Percentiles rank a stretch among this genome's conserved stretches.
Conservation (phyloP, 2,329 filamentous ascomycete genomes). For the Cladobotryum protrusum region DNA sequence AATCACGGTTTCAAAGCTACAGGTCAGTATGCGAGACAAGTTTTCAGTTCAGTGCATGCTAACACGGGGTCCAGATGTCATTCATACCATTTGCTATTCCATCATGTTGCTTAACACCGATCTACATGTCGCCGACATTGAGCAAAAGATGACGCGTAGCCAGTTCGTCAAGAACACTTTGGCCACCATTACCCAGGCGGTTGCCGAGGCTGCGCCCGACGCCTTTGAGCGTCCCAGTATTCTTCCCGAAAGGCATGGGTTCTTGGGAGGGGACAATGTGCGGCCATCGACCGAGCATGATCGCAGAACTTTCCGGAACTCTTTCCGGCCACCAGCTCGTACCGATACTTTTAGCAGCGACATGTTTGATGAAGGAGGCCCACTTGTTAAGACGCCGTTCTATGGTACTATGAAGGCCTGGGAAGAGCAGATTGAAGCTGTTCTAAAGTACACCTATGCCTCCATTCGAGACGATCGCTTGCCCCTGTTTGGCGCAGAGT, state of each 20-base stretch:
- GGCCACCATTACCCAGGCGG: constrained; percentile 74
- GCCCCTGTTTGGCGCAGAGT: constrained; percentile 70
- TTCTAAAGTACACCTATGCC: constrained; percentile 84
- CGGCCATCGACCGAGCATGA: constrained; percentile 32
- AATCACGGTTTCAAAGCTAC: constrained; percentile 86
- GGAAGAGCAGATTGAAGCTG: constrained; percentile 84
- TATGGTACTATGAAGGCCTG: constrained; percentile 70
- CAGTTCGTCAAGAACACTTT: constrained; percentile 98
- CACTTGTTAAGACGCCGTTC: constrained; percentile 71
- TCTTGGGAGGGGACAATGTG: constrained; percentile 28
- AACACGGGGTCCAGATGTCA: constrained; percentile 61
- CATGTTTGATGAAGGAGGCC: constrained; percentile 56
- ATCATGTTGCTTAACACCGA: constrained; percentile 94
- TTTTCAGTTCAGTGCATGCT: constrained; percentile 17
- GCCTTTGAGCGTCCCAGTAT: constrained; percentile 56
- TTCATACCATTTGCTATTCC: constrained; percentile 96
- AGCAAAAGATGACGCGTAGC: constrained; percentile 88
- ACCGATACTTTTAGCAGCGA: constrained; percentile 37
- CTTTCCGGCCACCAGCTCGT: constrained; percentile 45
- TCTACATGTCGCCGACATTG: constrained; percentile 89
- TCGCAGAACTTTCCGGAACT: constrained; percentile 37
- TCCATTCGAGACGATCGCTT: constrained; percentile 85
- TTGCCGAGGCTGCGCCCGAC: constrained; percentile 64
- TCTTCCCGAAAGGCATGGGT: constrained; percentile 38
- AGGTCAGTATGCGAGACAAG: constrained; percentile 47